Base-by-base conservation (phyloP, 2,329 filamentous ascomycete genomes). In the Fusarium mangiferae region DNA sequence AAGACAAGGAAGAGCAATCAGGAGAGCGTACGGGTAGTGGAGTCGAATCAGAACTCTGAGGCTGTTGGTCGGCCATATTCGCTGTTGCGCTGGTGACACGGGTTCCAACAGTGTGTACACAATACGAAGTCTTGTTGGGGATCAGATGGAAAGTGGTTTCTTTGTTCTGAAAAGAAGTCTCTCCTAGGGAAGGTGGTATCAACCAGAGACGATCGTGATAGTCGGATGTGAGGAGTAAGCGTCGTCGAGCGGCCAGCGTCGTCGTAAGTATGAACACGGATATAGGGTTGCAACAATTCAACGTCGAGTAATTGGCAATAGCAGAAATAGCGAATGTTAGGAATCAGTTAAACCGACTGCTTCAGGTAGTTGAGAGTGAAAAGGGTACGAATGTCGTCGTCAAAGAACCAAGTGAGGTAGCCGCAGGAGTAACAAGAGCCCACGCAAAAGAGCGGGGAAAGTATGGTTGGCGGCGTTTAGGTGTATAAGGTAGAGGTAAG, bases 51-150 rank as follows among this genome's bases (percentile, higher is more conserved):
- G 66, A 68, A 54, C 65, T 60, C 45, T 77, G 77, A 49, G 75
- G 63, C 59, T 66, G 57, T 68, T 76, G 70, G 59, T 79, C 77
- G 54, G 72, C 75, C 77, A 79, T 79, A 33, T 42, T 74, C 48
- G 65, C 55, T 57, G 62, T 60, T 51, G 62, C 65, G 64, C 67
- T 66, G 66, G 42, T 57, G 62, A 33, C 52, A 63, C 69, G 74
- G 71, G 63, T 66, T 44, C 51, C n/a, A 35, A 42, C n/a, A 49
- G 45, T 30, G 52, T 61, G 42, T 22, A 35, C 12, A 22, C 48
- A 8, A 48, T 15, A 42, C 24, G 42, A 39, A 26, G 54, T 67
- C 26, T 54, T 51, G 48, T 28, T 39, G 24, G 44, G 22, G 28
- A 26, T 48, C 24, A 49, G 33, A 15, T 36, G 41, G 35, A 39